Conservation (phyloP, 805 yeast genomes). For the Lipomyces spencermartinsiae region DNA sequence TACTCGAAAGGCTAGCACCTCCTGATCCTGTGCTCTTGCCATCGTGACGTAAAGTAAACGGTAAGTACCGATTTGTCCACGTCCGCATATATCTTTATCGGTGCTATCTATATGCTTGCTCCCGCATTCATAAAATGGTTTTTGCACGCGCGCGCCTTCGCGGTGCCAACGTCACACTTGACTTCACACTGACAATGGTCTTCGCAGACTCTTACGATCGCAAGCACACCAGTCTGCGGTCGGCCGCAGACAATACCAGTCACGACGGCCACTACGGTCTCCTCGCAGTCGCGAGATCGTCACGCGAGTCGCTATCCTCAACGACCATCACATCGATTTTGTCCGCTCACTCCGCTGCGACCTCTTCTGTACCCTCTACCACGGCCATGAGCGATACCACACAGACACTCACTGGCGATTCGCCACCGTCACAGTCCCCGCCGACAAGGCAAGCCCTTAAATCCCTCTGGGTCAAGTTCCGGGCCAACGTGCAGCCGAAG, state of each 20-base stretch:
- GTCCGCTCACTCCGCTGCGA: not conserved
- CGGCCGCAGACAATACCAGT: not conserved
- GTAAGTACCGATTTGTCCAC: not conserved
- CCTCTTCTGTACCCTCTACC: not conserved
- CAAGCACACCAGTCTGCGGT: not conserved
- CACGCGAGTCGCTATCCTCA: not conserved
- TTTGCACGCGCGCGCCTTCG: not conserved
- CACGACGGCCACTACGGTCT: not conserved
- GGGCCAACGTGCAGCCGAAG: not conserved
- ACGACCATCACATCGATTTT: not conserved
- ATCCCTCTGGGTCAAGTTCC: not conserved
- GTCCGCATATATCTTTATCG: not conserved
- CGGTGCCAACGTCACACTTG: not conserved
- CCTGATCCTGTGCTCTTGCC: not conserved
- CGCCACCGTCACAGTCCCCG: not conserved
- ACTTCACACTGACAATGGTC: not conserved
- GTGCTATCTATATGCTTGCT: not conserved
- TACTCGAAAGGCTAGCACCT: not conserved
- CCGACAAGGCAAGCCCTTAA: constrained; percentile 1
- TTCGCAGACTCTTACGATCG: not conserved
- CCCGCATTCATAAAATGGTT: not conserved
- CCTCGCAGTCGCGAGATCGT: not conserved
- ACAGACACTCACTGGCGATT: not conserved
- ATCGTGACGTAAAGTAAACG: not conserved
- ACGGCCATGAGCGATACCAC: not conserved